Percentiles rank a stretch among this genome's conserved stretches.
These are phyloP conservation scores for Amyloporia xantha DNA, from an alignment of 768 basidiomycete species.

Conservation along the genomic window DNA sequence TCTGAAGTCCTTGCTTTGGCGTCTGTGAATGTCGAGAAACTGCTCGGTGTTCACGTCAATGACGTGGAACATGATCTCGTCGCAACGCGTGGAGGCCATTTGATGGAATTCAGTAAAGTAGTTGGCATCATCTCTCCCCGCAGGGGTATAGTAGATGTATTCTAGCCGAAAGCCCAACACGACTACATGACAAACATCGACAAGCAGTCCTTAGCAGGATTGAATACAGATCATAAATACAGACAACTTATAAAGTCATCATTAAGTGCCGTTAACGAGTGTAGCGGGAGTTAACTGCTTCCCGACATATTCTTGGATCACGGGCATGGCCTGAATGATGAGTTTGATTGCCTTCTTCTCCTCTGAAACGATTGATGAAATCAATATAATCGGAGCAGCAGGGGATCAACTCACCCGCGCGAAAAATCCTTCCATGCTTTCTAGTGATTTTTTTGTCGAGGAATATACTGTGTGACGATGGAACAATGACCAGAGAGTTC, in stretches of 20 bases:
- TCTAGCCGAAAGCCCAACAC: too few relatives aligned
- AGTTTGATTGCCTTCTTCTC: constrained; percentile 71
- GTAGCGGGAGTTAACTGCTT: constrained; percentile 2
- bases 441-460: constrained; percentile 37
- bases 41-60: constrained; percentile 26
- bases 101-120: constrained; percentile 34
- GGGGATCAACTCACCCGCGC: constrained; percentile 43
- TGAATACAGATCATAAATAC: too few relatives aligned
- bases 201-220: too few relatives aligned
- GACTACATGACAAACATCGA: too few relatives aligned
- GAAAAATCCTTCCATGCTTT: constrained; percentile 58
- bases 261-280: not conserved
- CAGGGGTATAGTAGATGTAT: constrained; percentile 20
- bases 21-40: constrained; percentile 36
- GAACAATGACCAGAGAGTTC: constrained; percentile 70
- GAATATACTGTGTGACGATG: constrained; percentile 50
- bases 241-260: too few relatives aligned
- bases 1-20: constrained; percentile 35
- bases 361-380: constrained; percentile 31
- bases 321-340: constrained; percentile 59
- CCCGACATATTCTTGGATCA: constrained; percentile 50
- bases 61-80: constrained; percentile 21
- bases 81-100: constrained; percentile 28
- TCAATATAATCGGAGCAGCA: not conserved
- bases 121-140: constrained; percentile 30